Conservation (phyloP, 1,284 basidiomycete genomes). For the Moniliophthora roreri region DNA sequence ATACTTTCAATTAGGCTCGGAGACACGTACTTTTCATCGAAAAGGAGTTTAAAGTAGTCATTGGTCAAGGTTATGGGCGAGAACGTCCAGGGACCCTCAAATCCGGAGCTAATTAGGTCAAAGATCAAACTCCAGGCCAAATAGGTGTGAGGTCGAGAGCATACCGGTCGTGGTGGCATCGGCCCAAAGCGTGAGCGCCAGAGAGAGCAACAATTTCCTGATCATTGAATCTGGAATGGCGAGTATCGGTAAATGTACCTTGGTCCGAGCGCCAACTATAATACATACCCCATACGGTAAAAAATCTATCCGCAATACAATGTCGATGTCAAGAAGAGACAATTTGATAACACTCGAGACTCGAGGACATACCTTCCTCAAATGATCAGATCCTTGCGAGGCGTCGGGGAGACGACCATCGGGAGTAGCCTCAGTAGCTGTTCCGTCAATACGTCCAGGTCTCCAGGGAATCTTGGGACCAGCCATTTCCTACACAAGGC, state of each 20-base stretch:
- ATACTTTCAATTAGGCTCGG: constrained; percentile 2
- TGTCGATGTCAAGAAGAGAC: constrained; percentile 1
- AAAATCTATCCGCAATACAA: constrained; percentile 60
- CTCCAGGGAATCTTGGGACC: constrained; percentile 88
- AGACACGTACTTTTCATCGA: constrained; percentile 77
- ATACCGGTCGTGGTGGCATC: constrained; percentile 82
- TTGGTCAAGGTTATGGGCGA: constrained; percentile 87
- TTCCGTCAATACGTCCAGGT: constrained; percentile 85
- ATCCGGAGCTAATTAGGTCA: constrained; percentile 64
- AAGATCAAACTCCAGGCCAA: background rate
- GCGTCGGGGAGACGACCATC: constrained; percentile 96
- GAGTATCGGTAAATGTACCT: constrained; percentile 26
- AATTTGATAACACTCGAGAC: background rate
- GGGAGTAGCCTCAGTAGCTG: constrained; percentile 77
- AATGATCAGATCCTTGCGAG: constrained; percentile 79
- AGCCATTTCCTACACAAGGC: constrained; percentile 60
- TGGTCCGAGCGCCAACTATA: constrained; percentile 2
- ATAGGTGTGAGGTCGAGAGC: constrained; percentile 15
- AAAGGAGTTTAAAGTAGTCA: constrained; percentile 87
- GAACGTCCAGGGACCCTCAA: constrained; percentile 91
- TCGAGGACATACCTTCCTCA: constrained; percentile 62
- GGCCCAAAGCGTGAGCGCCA: constrained; percentile 93
- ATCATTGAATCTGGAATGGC: constrained; percentile 78
- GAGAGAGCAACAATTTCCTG: constrained; percentile 95
- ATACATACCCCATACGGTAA: constrained; percentile 78